These are phyloP conservation scores for Diospyros lotus DNA, from an alignment of 148 eudicot species.

Conservation along the genomic window DNA sequence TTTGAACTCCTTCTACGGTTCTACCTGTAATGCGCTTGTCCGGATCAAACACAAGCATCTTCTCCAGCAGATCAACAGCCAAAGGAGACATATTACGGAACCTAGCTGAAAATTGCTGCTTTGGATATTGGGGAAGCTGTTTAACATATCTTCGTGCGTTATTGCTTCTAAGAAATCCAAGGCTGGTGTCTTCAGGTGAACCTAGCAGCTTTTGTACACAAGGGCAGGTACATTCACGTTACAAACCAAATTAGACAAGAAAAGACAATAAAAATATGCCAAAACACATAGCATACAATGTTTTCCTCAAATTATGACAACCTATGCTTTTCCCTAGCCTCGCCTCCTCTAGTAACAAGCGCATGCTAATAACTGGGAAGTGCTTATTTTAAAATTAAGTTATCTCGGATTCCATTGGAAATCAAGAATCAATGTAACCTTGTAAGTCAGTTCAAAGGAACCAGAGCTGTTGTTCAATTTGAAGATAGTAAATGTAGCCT, in stretches of 20 bases:
- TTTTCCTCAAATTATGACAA: no score
- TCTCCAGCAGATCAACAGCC: slow-evolving; percentile 76
- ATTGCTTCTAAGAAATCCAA: slow-evolving; percentile 67
- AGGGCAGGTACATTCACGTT: slow-evolving; percentile 7
- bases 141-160: slow-evolving; percentile 76
- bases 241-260: neutral
- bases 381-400: no score
- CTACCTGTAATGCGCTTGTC: slow-evolving; percentile 75
- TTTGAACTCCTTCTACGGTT: neutral
- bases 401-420: no score
- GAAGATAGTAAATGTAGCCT: no score
- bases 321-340: no score
- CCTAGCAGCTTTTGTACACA: slow-evolving; percentile 60
- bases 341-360: no score
- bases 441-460: no score
- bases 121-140: slow-evolving; percentile 73
- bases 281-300: no score
- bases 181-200: slow-evolving; percentile 74
- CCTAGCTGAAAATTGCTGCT: slow-evolving; percentile 54
- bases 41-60: slow-evolving; percentile 88
- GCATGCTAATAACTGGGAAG: no score
- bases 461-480: no score
- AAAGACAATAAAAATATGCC: no score
- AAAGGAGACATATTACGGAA: slow-evolving; percentile 63
- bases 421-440: no score